Evolutionary conservation across 805 yeast genomes (phyloP).

Genomic region (Kodamaea sagamina): DNA sequence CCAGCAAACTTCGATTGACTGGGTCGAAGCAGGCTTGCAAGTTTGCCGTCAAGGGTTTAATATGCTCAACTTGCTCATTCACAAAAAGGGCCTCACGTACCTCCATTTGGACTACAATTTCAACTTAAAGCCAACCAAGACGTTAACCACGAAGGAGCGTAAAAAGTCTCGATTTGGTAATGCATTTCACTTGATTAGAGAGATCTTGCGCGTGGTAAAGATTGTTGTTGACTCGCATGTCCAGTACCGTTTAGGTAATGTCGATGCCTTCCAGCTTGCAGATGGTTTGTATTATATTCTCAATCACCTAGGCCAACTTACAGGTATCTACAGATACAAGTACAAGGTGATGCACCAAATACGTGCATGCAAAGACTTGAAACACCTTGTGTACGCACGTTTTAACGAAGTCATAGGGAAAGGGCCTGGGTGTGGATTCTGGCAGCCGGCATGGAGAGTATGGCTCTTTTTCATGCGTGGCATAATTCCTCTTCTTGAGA

Average conservation of each 20-base stretch:
- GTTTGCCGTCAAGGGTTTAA: conserved; percentile 91
- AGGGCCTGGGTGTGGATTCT: conserved; percentile 98
- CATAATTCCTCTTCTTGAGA: conserved; percentile 82
- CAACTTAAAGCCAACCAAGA: conserved; percentile 93
- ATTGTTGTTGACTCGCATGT: conserved; percentile 91
- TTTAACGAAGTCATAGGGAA: conserved; percentile 89
- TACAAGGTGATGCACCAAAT: conserved; percentile 98
- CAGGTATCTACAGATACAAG: conserved; percentile 95
- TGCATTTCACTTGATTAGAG: conserved; percentile 92
- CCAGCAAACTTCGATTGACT: conserved; percentile 88
- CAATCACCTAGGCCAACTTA: conserved; percentile 92
- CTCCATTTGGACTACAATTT: conserved; percentile 94
- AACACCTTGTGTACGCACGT: conserved; percentile 83
- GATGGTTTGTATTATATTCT: conserved; percentile 90
- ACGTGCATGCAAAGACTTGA: conserved; percentile 90
- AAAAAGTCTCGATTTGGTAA: conserved; percentile 95
- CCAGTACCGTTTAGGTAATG: conserved; percentile 84
- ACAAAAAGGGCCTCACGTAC: conserved; percentile 86
- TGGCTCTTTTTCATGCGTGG: conserved; percentile 95
- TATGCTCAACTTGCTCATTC: conserved; percentile 87
- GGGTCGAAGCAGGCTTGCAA: conserved; percentile 98
- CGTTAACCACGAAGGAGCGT: conserved; percentile 93
- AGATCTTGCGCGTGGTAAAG: conserved; percentile 79
- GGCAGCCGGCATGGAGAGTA: conserved; percentile 99
- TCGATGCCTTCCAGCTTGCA: conserved; percentile 91